Base-by-base conservation (phyloP, 352 stramenopile species). In the Phytophthora cajani region DNA sequence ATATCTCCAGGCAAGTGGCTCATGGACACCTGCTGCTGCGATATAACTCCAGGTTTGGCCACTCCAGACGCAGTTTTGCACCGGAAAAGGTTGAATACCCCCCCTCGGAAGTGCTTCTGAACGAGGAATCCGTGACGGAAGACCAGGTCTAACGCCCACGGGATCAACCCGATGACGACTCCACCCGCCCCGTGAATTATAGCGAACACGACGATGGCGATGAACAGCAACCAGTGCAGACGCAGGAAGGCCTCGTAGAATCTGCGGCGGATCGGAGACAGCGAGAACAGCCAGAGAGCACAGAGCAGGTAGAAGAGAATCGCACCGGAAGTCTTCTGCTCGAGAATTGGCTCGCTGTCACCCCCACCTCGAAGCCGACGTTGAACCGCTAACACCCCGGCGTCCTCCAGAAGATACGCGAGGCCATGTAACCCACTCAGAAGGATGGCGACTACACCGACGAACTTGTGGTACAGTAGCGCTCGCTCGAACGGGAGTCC, bases 191-290 rank as follows among this genome's bases (percentile, higher is more conserved):
- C 67, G 25, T 88, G 80, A 17, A 88, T 79, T 2, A 80, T 47
- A 0, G 66, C 52, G 6, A 85, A 76, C 0, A 62, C 71, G 7
- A 86, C 30, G 19, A 88, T 72, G 2, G 46, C 60, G 19, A 81
- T 53, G 64, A 88, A 84, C 16, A 86, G 60, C 5, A 88, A 5
- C 71, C 71, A 84, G 70, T 88, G 80, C 54, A 67, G 36, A 2
- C 77, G 65, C 1, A 85, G n/a, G 58, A 88, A 88, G 5, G 79
- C 49, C 21, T 88, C 67, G 56, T 81, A 88, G 53, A 80, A 86
- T 14, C 67, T 65, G 7, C 80, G 80, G 2, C 75, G 77, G 50
- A 85, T 77, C 7, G 49, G 19, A 17, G 59, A 42, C 32, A 75
- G 66, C 17, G 80, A 73, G 47, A 79, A 70, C 1, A 74, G 21